A percentile compares a stretch with the other conserved stretches of the same genome.
Evolutionary conservation across 2,329 filamentous ascomycete genomes (phyloP).

Genomic region (Pleoardoris graminearum): DNA sequence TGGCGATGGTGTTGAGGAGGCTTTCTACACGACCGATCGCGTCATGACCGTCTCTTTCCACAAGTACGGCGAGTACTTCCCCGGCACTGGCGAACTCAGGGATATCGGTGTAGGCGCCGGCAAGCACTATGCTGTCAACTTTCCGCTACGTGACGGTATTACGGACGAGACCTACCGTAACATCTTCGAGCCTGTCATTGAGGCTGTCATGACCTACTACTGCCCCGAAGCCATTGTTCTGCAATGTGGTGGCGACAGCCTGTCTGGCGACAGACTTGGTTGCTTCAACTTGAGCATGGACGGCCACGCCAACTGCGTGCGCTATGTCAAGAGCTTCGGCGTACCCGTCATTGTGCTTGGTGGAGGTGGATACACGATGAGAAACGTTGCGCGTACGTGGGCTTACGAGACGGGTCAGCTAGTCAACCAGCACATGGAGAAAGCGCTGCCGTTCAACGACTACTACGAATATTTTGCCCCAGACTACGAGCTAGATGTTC

Average conservation of each 20-base stretch:
- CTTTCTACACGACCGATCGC: constrained; percentile 71
- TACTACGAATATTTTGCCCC: constrained; percentile 84
- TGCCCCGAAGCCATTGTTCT: constrained; percentile 68
- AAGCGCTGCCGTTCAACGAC: constrained; percentile 91
- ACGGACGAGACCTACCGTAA: constrained; percentile 69
- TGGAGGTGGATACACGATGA: constrained; percentile 71
- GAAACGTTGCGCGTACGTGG: constrained; percentile 66
- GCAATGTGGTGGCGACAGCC: constrained; percentile 69
- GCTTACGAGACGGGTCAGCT: constrained; percentile 74
- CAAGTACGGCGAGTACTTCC: constrained; percentile 74
- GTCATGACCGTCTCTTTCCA: constrained; percentile 75
- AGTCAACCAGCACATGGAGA: constrained; percentile 78
- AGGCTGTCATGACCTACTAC: constrained; percentile 71
- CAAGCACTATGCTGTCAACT: constrained; percentile 71
- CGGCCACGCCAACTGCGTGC: constrained; percentile 71
- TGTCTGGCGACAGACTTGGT: constrained; percentile 68
- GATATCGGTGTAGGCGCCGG: constrained; percentile 70
- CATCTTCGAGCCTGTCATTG: constrained; percentile 70
- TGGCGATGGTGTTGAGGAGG: constrained; percentile 76
- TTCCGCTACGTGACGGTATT: constrained; percentile 70
- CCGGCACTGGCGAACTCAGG: constrained; percentile 68
- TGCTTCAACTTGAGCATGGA: constrained; percentile 74
- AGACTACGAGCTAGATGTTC: constrained; percentile 70
- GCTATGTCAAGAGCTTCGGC: constrained; percentile 69
- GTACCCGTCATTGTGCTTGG: constrained; percentile 68